Evolutionary conservation across 1,284 basidiomycete species (phyloP).

Genomic region (Trametes hirsuta): DNA sequence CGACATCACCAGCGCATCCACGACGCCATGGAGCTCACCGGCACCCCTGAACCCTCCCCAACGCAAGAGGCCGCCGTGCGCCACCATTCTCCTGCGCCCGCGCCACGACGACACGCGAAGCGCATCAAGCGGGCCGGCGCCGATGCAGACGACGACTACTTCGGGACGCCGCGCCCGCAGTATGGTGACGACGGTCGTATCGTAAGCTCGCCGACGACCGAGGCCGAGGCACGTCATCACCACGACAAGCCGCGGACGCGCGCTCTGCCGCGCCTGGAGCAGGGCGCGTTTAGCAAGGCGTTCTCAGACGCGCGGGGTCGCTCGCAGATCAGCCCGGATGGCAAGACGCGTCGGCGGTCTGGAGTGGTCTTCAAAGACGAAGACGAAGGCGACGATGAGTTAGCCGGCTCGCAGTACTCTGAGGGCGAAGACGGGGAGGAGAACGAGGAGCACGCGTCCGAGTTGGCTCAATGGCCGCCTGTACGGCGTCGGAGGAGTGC

Average conservation of each 20-base stretch:
- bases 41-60: conserved; percentile 18
- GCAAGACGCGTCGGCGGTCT: conserved; percentile 9
- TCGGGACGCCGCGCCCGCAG: conserved; percentile 13
- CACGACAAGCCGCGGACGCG: conserved; percentile 7
- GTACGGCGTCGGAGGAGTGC: conserved; percentile 2
- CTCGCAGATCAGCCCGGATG: conserved; percentile 12
- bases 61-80: conserved; percentile 12
- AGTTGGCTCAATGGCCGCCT: conserved; percentile 16
- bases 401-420: background rate
- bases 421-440: background rate
- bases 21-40: background rate
- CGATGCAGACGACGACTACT: conserved; percentile 13
- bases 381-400: background rate
- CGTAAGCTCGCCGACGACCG: conserved; percentile 13
- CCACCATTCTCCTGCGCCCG: conserved; percentile 3
- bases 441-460: conserved; percentile 1
- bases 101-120: conserved; percentile 11
- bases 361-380: conserved; percentile 23
- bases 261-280: conserved; percentile 26
- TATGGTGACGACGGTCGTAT: background rate
- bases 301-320: conserved; percentile 25
- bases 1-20: conserved; percentile 13
- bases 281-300: conserved; percentile 31
- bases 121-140: conserved; percentile 5
- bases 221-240: conserved; percentile 9